These are phyloP conservation scores for Fusarium tricinctum DNA, from an alignment of 2,329 filamentous ascomycete genomes.

Conservation along the genomic window DNA sequence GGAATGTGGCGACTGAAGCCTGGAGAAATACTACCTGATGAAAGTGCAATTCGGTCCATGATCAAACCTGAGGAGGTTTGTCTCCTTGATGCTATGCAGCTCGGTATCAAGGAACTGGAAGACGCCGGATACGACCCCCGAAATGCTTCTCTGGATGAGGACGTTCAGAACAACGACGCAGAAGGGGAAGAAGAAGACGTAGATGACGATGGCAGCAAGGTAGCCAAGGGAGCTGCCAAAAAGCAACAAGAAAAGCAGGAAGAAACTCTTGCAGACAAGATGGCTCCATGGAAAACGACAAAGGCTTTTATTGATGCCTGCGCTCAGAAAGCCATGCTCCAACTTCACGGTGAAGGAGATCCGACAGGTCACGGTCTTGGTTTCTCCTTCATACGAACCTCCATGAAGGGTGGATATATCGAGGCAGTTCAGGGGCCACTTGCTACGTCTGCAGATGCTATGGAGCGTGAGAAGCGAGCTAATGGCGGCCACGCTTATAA, in stretches of 20 bases:
- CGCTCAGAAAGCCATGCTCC: conserved; percentile 95
- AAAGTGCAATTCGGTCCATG: conserved; percentile 84
- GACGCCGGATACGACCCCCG: conserved; percentile 87
- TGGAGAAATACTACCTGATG: conserved; percentile 82
- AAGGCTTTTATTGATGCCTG: conserved; percentile 97
- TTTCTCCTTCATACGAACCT: conserved; percentile 97
- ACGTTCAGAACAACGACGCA: conserved; percentile 72
- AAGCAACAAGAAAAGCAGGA: conserved; percentile 65
- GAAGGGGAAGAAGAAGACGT: conserved; percentile 70
- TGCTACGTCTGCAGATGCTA: conserved; percentile 82
- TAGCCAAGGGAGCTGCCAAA: conserved; percentile 57
- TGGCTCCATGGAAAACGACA: conserved; percentile 96
- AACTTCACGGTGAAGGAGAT: conserved; percentile 93
- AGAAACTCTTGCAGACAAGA: conserved; percentile 85
- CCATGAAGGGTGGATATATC: conserved; percentile 97
- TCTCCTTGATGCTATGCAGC: conserved; percentile 95
- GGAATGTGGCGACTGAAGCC: conserved; percentile 83
- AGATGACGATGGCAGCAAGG: conserved; percentile 60
- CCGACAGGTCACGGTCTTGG: conserved; percentile 93
- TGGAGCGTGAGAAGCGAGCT: conserved; percentile 87
- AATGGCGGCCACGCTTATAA: conserved; percentile 98
- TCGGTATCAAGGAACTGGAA: conserved; percentile 89
- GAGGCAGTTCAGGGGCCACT: conserved; percentile 79
- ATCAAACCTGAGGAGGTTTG: conserved; percentile 97
- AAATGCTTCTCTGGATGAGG: conserved; percentile 73